phyloP scores from a whole-genome alignment of 2,329 filamentous ascomycete genomes.

The Cadophora gregata region DNA sequence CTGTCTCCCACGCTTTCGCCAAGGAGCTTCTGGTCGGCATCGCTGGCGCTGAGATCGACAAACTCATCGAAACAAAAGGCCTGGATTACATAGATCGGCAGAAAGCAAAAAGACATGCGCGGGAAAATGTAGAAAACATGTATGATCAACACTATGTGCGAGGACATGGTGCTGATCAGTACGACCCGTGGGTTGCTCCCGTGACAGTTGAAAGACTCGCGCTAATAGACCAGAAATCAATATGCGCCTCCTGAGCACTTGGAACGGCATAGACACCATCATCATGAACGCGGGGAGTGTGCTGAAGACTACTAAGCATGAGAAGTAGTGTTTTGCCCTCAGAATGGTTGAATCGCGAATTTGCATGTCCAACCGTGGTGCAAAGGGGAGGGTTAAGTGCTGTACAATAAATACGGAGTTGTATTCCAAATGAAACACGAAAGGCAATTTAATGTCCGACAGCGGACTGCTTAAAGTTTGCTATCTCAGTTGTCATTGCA shows the following conservation, averaged over 20 bases:
- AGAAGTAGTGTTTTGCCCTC: too few relatives aligned
- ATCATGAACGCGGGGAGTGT: not conserved
- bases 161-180: slow-evolving; percentile 55
- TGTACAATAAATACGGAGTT: too few relatives aligned
- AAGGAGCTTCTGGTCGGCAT: slow-evolving; percentile 79
- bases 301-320: slow-evolving; percentile 7
- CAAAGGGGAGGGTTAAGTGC: too few relatives aligned
- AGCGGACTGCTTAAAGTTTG: too few relatives aligned
- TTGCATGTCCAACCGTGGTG: not conserved
- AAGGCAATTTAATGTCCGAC: too few relatives aligned
- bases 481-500: too few relatives aligned
- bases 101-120: slow-evolving; percentile 63
- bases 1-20: slow-evolving; percentile 74
- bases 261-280: not conserved
- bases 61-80: slow-evolving; percentile 75
- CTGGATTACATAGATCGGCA: slow-evolving; percentile 63
- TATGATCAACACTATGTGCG: slow-evolving; percentile 67
- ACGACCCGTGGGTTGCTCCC: slow-evolving; percentile 58
- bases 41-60: slow-evolving; percentile 77
- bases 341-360: too few relatives aligned
- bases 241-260: slow-evolving; percentile 43
- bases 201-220: not conserved
- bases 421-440: too few relatives aligned
- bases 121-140: slow-evolving; percentile 61
- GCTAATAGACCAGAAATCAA: slow-evolving; percentile 35